A percentile compares a stretch with the other conserved stretches of the same genome.
Conservation (phyloP, 2,329 filamentous ascomycete species). For the Arachnopeziza araneosa region DNA sequence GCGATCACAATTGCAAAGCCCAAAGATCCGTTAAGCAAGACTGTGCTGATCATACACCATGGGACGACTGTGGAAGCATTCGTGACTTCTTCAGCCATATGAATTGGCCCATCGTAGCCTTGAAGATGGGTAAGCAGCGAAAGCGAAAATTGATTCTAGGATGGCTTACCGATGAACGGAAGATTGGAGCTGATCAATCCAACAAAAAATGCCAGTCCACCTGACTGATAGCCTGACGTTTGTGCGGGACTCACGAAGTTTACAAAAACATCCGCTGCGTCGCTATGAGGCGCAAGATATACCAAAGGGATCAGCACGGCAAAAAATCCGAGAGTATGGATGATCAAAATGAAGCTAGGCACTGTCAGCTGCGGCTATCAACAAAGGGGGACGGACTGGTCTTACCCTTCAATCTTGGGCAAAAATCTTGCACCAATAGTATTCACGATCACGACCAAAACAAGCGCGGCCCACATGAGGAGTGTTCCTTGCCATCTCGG, state of each 20-base stretch:
- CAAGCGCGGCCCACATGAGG: neutral
- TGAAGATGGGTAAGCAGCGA: neutral
- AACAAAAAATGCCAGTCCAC: neutral
- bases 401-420: neutral
- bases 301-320: neutral
- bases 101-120: neutral
- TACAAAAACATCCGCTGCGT: neutral
- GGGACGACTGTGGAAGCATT: neutral
- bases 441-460: neutral
- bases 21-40: neutral
- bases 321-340: neutral
- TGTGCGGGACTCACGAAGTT: neutral
- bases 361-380: neutral
- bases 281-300: neutral
- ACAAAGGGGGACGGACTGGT: neutral
- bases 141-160: neutral
- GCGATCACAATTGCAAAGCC: slow-evolving; percentile 44
- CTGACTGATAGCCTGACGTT: neutral
- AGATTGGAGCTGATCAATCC: neutral
- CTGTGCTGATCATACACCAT: slow-evolving; percentile 29
- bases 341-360: neutral
- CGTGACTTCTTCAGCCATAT: neutral
- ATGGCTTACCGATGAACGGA: neutral
- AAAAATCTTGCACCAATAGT: neutral
- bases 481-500: neutral